Evolutionary conservation across 2,329 filamentous ascomycete genomes (phyloP).

Genomic region (Aspergillus japonicus): DNA sequence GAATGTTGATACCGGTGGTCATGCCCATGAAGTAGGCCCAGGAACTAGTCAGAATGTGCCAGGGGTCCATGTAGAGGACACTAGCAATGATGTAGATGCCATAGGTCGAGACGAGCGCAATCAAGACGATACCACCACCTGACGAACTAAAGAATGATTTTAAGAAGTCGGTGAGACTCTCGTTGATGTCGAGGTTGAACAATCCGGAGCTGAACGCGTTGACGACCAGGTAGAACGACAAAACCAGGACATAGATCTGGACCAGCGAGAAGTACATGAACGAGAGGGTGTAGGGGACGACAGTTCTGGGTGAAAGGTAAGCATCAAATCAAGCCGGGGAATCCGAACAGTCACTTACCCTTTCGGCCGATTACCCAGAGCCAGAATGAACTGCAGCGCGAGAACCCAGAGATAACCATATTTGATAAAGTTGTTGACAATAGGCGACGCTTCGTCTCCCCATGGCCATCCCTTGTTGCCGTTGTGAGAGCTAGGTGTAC

Average conservation of each 20-base stretch:
- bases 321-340: background rate
- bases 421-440: conserved; percentile 87
- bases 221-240: conserved; percentile 86
- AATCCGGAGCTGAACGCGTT: conserved; percentile 66
- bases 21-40: conserved; percentile 78
- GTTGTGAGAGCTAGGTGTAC: conserved; percentile 60
- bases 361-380: conserved; percentile 94
- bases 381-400: conserved; percentile 91
- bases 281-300: conserved; percentile 82
- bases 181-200: conserved; percentile 63
- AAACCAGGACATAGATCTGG: conserved; percentile 83
- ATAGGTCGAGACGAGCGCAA: conserved; percentile 90
- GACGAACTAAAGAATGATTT: conserved; percentile 76
- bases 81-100: conserved; percentile 96
- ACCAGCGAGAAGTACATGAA: conserved; percentile 85
- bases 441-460: conserved; percentile 78
- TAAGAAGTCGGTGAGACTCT: conserved; percentile 65
- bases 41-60: conserved; percentile 99
- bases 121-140: conserved; percentile 81
- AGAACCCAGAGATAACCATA: conserved; percentile 91
- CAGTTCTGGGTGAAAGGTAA: background rate
- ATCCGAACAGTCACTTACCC: conserved; percentile 44
- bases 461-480: conserved; percentile 77
- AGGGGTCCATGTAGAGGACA: conserved; percentile 96
- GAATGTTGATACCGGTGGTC: conserved; percentile 98